phyloP scores from a whole-genome alignment of 1,284 basidiomycete genomes.

The Ceratobasidium theobromae region DNA sequence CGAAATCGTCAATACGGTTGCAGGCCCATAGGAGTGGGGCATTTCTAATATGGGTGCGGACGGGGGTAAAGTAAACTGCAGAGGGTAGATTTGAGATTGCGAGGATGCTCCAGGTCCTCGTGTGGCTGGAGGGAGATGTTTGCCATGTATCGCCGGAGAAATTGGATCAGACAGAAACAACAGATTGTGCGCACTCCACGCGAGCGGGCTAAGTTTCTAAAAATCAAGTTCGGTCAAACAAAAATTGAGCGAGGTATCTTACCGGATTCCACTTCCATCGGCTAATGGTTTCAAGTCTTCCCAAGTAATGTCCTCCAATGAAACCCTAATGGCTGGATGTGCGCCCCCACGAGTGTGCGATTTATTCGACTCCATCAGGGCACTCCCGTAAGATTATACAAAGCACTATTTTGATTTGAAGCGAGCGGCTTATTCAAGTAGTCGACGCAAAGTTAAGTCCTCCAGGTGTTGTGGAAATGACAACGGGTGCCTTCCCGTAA shows the following conservation, averaged over 20 bases:
- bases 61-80: conserved; percentile 54
- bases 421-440: no score
- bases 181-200: conserved; percentile 28
- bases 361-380: no score
- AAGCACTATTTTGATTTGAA: no score
- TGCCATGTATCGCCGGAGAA: conserved; percentile 23
- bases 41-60: conserved; percentile 52
- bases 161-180: conserved; percentile 27
- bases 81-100: conserved; percentile 3
- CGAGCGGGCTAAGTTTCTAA: conserved; percentile 20
- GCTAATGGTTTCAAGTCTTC: conserved; percentile 15
- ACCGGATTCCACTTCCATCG: conserved; percentile 1
- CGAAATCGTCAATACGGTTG: conserved; percentile 60
- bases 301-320: conserved; percentile 7
- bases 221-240: not conserved
- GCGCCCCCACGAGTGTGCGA: no score
- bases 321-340: no score
- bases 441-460: no score
- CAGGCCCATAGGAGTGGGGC: conserved; percentile 57
- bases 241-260: not conserved
- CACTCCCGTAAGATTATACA: no score
- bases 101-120: conserved; percentile 13
- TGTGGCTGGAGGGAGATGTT: conserved; percentile 16
- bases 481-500: no score
- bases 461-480: no score